Base-by-base conservation (phyloP, 768 basidiomycete species). In the Galerina marginata region DNA sequence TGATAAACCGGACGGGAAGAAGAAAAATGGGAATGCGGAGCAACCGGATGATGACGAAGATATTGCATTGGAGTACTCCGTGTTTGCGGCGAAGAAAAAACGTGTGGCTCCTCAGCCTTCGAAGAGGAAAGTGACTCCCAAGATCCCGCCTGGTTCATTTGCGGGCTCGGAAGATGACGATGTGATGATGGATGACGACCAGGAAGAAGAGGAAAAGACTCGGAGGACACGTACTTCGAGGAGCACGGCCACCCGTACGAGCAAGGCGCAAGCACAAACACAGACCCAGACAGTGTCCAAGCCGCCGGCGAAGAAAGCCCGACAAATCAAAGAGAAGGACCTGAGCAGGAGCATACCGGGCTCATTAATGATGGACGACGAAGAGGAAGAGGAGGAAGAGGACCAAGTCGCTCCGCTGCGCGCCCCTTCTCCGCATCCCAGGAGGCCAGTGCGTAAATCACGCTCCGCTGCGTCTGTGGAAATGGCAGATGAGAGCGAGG, bases 341-440 rank as follows among this genome's bases (percentile, higher is more conserved):
- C 54, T 58, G 48, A 42, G 67, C 48, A 75, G 72, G 57, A 77
- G 72, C 46, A 75, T 84, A 51, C 83, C 83, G 2, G 83, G 83
- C 37, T 71, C 74, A 6, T 63, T 83, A 49, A 71, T 78, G 65
- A 76, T 78, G 33, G 79, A 81, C 3, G 77, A 70, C 6, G 75
- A 75, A 6, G 67, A 70, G 9, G 65, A 71, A 15, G 71, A 66
- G 2, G 76, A 80, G 42, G 77, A 77, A 33, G 76, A 73, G 14
- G 77, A 79, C 45, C 65, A 72, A 20, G 65, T 80, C 48, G 74
- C 78, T 4, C 79, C 79, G 6, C 67, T 83, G 43, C 75, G 74
- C n/a, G 67, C 69, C 14, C 72, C 75, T 0, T 75, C 76, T 9
- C 68, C 72, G 3, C 69, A 60, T 54, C 54, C 64, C 14, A 63